Percentiles rank a stretch among this genome's conserved stretches.
phyloP scores from a whole-genome alignment of 495 filamentous ascomycete species.

The Annulohypoxylon moriforme region DNA sequence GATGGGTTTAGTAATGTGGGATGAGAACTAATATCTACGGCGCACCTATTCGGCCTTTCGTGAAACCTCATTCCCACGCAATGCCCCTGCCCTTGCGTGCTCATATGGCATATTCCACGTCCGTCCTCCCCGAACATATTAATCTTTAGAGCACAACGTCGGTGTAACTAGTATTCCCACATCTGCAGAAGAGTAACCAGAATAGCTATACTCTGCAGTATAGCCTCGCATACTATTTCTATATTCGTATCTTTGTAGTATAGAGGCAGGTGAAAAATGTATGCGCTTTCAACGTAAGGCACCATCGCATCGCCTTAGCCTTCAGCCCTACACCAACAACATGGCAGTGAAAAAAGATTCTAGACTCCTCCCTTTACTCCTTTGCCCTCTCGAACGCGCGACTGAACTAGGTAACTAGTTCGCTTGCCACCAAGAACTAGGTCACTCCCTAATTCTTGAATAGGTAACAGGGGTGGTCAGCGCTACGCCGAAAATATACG shows the following conservation, averaged over 20 bases:
- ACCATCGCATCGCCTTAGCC: neutral
- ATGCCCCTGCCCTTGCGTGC: neutral
- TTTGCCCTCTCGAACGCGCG: neutral
- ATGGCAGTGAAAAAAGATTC: neutral
- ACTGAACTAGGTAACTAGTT: neutral
- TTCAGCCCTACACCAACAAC: conserved; percentile 16
- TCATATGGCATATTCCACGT: neutral
- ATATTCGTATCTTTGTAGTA: neutral
- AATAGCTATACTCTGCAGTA: neutral
- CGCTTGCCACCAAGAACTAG: neutral
- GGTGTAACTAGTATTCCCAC: neutral
- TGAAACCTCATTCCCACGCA: neutral
- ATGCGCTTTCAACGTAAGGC: neutral
- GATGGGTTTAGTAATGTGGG: neutral
- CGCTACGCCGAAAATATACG: conserved; percentile 6
- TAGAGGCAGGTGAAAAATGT: neutral
- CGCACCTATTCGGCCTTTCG: neutral
- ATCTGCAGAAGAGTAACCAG: neutral
- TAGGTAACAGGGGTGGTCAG: conserved; percentile 1
- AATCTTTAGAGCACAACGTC: neutral
- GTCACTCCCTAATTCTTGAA: neutral
- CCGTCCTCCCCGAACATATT: neutral
- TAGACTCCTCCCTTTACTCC: neutral
- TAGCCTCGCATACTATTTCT: neutral
- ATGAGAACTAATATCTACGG: neutral